Base-by-base conservation (phyloP, 1,284 basidiomycete species). In the Heterobasidion parviporum region DNA sequence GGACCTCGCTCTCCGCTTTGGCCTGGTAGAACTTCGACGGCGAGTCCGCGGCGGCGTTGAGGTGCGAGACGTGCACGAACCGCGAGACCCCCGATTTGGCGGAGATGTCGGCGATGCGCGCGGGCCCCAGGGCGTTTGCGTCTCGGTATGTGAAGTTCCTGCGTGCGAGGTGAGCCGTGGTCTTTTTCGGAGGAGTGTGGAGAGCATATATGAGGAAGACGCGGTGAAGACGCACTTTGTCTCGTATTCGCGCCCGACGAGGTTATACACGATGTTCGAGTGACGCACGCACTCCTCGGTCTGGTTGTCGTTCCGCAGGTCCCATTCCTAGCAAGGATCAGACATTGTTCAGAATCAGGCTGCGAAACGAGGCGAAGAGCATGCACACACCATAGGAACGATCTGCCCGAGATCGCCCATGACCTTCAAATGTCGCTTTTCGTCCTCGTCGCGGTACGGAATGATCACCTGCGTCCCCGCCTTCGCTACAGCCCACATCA, bases 371-470 rank as follows among this genome's bases (percentile, higher is more conserved):
- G 54, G 18, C 32, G 48, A 14, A 9, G 12, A 9, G 45, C 18
- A 14, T 26, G 43, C 41, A 72, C 81, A 65, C 61, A 94, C 93
- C 85, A 98, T 85, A 61, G 93, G 86, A 56, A 98, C 91, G 62
- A 99, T 89, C 77, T 98, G 94, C 34, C 97, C 97, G 56, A 99
- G 79, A 75, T 99, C 97, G 53, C 97, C 97, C 82, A 90, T 92
- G 8, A 92, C 88, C 73, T 88, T 91, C 67, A 99, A 76, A 68
- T 92, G 84, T 59, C 97, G 81, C 70, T 91, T 94, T 69, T 94
- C 89, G 68, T 99, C 94, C 70, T 96, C 93, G 64, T 98, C 94
- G 36, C 97, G 83, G 78, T 98, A 98, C 9, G 97, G 96, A 56
- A 97, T 81, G 65, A 99, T 83, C 58, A 98, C 94, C 70, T 97